Conservation (phyloP, 371 early-diverging fungal genomes). For the Smittium culicis region DNA sequence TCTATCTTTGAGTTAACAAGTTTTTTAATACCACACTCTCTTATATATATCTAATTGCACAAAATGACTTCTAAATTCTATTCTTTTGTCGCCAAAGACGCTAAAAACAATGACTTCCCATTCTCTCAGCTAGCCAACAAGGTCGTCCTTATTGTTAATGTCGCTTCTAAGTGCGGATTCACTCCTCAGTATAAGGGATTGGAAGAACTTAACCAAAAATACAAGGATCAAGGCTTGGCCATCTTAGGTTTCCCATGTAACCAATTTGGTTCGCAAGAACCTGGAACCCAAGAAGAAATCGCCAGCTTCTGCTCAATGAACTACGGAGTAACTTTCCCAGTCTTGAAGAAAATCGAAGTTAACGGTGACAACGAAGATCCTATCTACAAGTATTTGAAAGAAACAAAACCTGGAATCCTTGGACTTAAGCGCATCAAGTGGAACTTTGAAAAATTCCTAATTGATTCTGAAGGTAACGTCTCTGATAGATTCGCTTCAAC, state of each 20-base stretch:
- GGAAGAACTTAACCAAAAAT: slow-evolving; percentile 62
- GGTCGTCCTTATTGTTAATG: no score
- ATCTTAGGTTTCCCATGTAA: slow-evolving; percentile 81
- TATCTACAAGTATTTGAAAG: no score
- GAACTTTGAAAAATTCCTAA: slow-evolving; percentile 47
- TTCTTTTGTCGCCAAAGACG: slow-evolving; percentile 35
- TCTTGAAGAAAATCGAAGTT: slow-evolving; percentile 76
- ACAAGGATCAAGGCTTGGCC: slow-evolving; percentile 58
- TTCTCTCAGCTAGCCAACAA: slow-evolving; percentile 35
- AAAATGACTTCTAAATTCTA: slow-evolving; percentile 37
- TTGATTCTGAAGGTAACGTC: slow-evolving; percentile 38
- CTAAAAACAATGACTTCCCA: slow-evolving; percentile 34
- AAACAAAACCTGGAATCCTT: no score
- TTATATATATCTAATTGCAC: no score
- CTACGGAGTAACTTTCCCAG: slow-evolving; percentile 62
- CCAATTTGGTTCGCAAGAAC: slow-evolving; percentile 74
- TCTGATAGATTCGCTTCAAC: slow-evolving; percentile 17
- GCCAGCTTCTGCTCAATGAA: slow-evolving; percentile 45
- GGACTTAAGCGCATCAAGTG: no score
- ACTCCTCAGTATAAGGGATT: slow-evolving; percentile 79
- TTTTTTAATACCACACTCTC: no score
- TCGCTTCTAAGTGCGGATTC: slow-evolving; percentile 81
- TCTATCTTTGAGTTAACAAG: no score
- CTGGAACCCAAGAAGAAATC: slow-evolving; percentile 40
- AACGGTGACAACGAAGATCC: slow-evolving; percentile 58